Evolutionary conservation across 2,329 filamentous ascomycete genomes (phyloP).

Genomic region (Paecilomyces formosus): DNA sequence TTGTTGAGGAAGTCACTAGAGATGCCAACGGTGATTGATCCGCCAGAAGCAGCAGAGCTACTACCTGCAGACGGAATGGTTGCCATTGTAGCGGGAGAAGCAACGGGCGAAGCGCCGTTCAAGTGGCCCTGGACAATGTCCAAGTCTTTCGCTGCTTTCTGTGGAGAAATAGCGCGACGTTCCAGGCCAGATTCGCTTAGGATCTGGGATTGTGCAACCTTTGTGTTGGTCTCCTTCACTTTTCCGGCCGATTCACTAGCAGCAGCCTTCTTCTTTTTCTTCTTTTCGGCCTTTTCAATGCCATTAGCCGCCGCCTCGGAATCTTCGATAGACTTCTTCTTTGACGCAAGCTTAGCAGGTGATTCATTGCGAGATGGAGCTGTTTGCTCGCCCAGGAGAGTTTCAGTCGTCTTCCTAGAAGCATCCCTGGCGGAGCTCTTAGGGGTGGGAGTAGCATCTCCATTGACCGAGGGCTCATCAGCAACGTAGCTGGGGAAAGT

Average conservation of each 20-base stretch:
- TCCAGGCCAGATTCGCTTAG: slow-evolving; percentile 9
- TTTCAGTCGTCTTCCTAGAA: slow-evolving; percentile 31
- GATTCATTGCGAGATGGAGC: slow-evolving; percentile 24
- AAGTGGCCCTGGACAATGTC: background rate
- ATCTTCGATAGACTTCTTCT: slow-evolving; percentile 35
- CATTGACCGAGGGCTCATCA: slow-evolving; percentile 39
- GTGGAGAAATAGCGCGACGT: slow-evolving; percentile 3
- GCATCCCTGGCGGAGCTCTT: slow-evolving; percentile 34
- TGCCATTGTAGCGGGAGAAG: slow-evolving; percentile 4
- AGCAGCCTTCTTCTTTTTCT: slow-evolving; percentile 56
- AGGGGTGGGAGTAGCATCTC: slow-evolving; percentile 28
- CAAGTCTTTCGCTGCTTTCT: slow-evolving; percentile 5
- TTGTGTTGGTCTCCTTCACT: slow-evolving; percentile 24
- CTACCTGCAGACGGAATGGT: background rate
- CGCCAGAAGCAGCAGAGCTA: slow-evolving; percentile 8
- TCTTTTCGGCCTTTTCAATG: slow-evolving; percentile 60
- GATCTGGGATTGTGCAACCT: slow-evolving; percentile 7
- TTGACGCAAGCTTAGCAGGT: slow-evolving; percentile 30
- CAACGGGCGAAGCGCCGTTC: background rate
- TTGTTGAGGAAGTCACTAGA: slow-evolving; percentile 54
- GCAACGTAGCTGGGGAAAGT: slow-evolving; percentile 35
- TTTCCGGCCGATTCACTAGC: slow-evolving; percentile 43
- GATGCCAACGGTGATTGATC: slow-evolving; percentile 23
- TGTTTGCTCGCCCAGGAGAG: slow-evolving; percentile 15
- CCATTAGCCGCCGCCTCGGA: slow-evolving; percentile 17